Conservation (phyloP, 1,284 basidiomycete species). For the Microbotryum lychnidis-dioicae region DNA sequence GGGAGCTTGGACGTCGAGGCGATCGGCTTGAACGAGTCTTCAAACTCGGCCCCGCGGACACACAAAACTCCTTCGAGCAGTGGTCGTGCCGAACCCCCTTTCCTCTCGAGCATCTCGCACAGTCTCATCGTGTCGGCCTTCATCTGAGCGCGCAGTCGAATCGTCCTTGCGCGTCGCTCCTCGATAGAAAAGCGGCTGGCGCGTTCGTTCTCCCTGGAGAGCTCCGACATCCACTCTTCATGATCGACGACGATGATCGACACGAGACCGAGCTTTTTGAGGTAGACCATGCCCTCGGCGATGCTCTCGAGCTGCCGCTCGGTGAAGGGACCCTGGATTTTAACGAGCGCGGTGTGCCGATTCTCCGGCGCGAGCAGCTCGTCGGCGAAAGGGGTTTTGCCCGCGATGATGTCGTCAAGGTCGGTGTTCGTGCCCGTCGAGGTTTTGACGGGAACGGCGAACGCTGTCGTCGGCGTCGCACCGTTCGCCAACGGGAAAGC, state of each 20-base stretch:
- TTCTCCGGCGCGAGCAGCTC: conserved; percentile 70
- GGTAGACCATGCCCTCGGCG: conserved; percentile 82
- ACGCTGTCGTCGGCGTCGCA: conserved; percentile 35
- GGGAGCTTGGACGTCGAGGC: conserved; percentile 17
- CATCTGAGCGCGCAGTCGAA: conserved; percentile 55
- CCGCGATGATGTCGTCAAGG: conserved; percentile 23
- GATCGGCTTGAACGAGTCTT: conserved; percentile 39
- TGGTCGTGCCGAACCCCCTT: conserved; percentile 79
- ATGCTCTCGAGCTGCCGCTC: conserved; percentile 90
- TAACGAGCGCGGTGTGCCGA: conserved; percentile 83
- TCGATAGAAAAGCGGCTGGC: conserved; percentile 21
- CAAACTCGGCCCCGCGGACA: conserved; percentile 61
- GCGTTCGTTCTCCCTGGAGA: conserved; percentile 36
- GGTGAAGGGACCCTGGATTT: conserved; percentile 95
- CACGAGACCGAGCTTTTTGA: conserved; percentile 90
- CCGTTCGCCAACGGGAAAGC: conserved; percentile 32
- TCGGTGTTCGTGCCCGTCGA: conserved; percentile 38
- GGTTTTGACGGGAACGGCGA: conserved; percentile 13
- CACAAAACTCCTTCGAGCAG: conserved; percentile 77
- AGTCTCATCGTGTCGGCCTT: conserved; percentile 54
- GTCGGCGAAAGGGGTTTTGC: conserved; percentile 55
- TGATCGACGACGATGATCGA: conserved; percentile 91
- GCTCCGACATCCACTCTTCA: conserved; percentile 63
- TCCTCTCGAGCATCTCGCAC: conserved; percentile 70
- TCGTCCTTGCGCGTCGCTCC: conserved; percentile 35